Evolutionary conservation across 768 basidiomycete species (phyloP), one percentile per base, ranked within the genome.

Genomic region (Lactifluus pinguis): DNA sequence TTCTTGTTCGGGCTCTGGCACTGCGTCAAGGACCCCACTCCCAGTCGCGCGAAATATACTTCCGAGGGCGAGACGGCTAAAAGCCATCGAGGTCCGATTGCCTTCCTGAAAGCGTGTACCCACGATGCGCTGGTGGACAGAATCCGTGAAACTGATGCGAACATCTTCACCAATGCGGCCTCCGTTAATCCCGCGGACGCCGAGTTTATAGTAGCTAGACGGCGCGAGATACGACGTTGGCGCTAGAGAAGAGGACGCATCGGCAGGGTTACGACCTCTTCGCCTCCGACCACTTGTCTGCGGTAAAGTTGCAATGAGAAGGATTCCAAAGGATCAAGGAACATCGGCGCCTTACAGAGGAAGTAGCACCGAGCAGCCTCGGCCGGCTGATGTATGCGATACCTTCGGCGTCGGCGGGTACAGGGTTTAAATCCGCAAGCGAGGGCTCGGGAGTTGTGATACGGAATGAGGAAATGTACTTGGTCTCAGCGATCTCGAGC

Each of bases 141-240:
- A 83, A 38, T 87, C 82, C 0, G 81, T 66, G 41, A 87, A 72
- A 64, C 79, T 80, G 29, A 58, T 63, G 45, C 65, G 57, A 30
- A 71, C 59, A 4, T 76, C 73, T 62, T 80, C 79, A 11, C 78
- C 75, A 56, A 84, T 80, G 38, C 79, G 75, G 5, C 84, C 85
- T 21, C 80, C 83, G 57, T 75, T 83, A 29, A 89, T 76, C 9
- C 83, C 84, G 54, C 76, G 78, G 4, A 87, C 75, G 25, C 84
- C 79, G 36, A 92, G 78, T 68, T 86, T 85, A 75, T 92, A 92
- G 69, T 86, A 92, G 57, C 84, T 81, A 6, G 85, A 87, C 7
- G 89, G 89, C 5, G 86, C 87, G 9, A 90, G 83, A 67, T 89
- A 92, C 6, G 86, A 86, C 17, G 85, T 85, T 4, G 88, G 88